phyloP scores from a whole-genome alignment of 768 basidiomycete species.

The Suillus variegatus region DNA sequence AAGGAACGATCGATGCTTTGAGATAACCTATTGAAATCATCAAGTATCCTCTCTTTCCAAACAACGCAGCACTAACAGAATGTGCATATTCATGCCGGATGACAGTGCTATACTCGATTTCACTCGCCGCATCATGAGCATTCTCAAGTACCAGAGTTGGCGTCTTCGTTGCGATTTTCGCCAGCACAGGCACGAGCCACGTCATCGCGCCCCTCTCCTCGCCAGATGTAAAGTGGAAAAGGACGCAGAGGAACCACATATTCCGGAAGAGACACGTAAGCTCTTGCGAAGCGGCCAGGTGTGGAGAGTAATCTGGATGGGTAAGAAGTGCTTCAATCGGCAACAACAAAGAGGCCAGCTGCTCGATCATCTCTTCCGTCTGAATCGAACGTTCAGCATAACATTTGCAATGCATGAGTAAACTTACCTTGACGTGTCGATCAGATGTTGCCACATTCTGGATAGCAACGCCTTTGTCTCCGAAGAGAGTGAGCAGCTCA shows the following conservation, averaged over 20 bases:
- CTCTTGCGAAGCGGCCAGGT: constrained; percentile 52
- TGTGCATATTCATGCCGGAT: constrained; percentile 83
- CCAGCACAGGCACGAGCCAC: constrained; percentile 76
- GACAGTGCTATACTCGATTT: constrained; percentile 91
- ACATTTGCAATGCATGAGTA: neutral
- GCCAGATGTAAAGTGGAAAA: constrained; percentile 74
- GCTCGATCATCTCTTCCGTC: constrained; percentile 84
- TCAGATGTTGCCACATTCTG: constrained; percentile 76
- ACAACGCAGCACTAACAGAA: constrained; percentile 47
- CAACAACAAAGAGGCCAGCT: constrained; percentile 83
- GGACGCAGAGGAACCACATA: constrained; percentile 90
- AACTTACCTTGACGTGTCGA: constrained; percentile 62
- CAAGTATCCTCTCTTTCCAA: constrained; percentile 5
- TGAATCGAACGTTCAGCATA: constrained; percentile 27
- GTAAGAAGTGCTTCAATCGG: constrained; percentile 87
- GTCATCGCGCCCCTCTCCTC: constrained; percentile 66
- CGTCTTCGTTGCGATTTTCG: constrained; percentile 82
- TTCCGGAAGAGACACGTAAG: constrained; percentile 83
- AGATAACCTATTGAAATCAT: constrained; percentile 54
- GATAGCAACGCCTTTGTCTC: constrained; percentile 88
- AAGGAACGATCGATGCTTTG: constrained; percentile 66
- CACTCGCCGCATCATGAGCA: constrained; percentile 80
- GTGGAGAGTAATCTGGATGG: constrained; percentile 68
- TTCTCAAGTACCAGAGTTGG: constrained; percentile 83
- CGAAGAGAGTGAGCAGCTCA: constrained; percentile 85